Evolutionary conservation across 441 rosid species (phyloP), one percentile per base, ranked within the genome.

Genomic region (Hura crepitans): DNA sequence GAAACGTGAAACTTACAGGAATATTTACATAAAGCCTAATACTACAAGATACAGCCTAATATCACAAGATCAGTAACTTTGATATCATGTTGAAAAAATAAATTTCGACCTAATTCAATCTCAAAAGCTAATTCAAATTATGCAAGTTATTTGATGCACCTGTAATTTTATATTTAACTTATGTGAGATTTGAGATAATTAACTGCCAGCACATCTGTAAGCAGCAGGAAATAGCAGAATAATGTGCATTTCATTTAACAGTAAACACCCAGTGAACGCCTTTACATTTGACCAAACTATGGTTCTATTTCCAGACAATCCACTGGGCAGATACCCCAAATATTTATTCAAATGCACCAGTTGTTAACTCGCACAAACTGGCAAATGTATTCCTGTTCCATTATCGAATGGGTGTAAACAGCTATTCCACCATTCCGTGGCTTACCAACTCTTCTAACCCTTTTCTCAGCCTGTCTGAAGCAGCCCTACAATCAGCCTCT

Each of bases 381-480:
- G 68, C 33, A 27, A 62, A 60, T 65, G 68, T 35, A 33, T 65
- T 51, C 50, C 50, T 22, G 27, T 31, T 55, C 61, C 74, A 63
- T 55, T 63, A 11, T 70, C 39, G 61, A 53, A 35, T 35, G 39
- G 47, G 50, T 42, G 62, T 30, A 59, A 30, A 50, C 1, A 28
- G 3, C 31, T 23, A 55, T 77, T 78, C 69, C 74, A 86, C 82
- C 93, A 86, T 77, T 66, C 98, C 98, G n/a, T 46, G 49, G 61
- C 63, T 80, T 73, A 96, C 78, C 71, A 96, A 77, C 74, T 91
- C 99, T 72, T 91, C 92, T 27, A 91, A 67, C 17, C 98, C 98
- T 69, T 25, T 78, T 83, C 68, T 91, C 76, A 91, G 84, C 84
- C 88, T 87, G 43, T 75, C 85, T 0, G 93, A 92, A 0, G 98